These are phyloP conservation scores for Elasticomyces elasticus DNA, from an alignment of 495 filamentous ascomycete species.

Conservation along the genomic window DNA sequence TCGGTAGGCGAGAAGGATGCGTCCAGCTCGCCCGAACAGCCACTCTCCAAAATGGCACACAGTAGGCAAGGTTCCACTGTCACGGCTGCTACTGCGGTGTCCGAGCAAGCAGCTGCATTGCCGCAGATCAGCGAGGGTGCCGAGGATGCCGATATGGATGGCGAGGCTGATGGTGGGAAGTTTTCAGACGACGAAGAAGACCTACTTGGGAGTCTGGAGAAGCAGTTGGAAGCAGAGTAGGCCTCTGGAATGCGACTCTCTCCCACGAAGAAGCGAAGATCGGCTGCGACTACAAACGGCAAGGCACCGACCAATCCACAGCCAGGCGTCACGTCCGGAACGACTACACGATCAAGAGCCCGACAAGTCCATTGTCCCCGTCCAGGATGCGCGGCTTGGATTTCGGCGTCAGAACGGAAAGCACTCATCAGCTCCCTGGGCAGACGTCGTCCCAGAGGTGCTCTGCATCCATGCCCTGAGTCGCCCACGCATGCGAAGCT, in stretches of 20 bases:
- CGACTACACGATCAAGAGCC: no score
- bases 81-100: background rate
- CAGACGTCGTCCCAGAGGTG: no score
- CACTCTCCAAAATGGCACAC: slow-evolving; percentile 24
- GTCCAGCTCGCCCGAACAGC: slow-evolving; percentile 30
- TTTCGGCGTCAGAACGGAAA: no score
- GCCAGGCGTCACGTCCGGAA: no score
- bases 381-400: no score
- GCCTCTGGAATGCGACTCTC: background rate
- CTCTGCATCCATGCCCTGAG: no score
- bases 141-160: background rate
- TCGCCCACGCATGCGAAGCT: no score
- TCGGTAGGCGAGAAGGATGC: slow-evolving; percentile 7
- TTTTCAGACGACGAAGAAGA: slow-evolving; percentile 34
- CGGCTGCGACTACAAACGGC: no score
- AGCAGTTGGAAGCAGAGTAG: slow-evolving; percentile 24
- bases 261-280: no score
- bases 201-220: slow-evolving; percentile 35
- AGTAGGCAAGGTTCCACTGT: slow-evolving; percentile 27
- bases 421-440: no score
- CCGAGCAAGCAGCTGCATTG: slow-evolving; percentile 1
- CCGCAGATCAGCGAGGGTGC: background rate
- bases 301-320: no score
- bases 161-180: slow-evolving; percentile 14
- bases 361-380: no score